Evolutionary conservation across 83 land plant genomes (phyloP).

Genomic region (Isoetes engelmannii): DNA sequence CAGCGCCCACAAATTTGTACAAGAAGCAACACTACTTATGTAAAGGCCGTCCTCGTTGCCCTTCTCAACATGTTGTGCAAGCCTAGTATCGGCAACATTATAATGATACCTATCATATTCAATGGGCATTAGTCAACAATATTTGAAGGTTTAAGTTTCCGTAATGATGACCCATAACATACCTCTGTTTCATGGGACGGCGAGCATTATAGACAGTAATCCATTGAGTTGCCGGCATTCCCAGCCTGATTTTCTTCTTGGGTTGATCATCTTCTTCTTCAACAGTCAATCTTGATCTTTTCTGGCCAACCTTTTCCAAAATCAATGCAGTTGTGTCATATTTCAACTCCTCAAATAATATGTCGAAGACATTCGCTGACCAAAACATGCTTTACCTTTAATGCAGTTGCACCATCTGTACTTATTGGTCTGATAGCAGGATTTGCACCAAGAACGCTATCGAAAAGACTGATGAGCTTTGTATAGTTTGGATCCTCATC

Average conservation of each 20-base stretch:
- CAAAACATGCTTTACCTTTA: too few relatives aligned
- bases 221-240: conserved; percentile 82
- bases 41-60: conserved; percentile 72
- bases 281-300: conserved; percentile 49
- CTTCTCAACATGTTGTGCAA: conserved; percentile 69
- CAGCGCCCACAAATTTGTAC: conserved; percentile 73
- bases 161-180: not conserved
- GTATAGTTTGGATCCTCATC: conserved; percentile 92
- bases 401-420: conserved; percentile 63
- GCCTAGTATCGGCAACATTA: conserved; percentile 64
- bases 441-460: conserved; percentile 60
- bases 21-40: conserved; percentile 75
- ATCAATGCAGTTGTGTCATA: too few relatives aligned
- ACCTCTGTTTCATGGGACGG: conserved; percentile 82
- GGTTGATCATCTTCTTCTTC: conserved; percentile 82
- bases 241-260: conserved; percentile 61
- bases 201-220: conserved; percentile 71
- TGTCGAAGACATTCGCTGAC: too few relatives aligned
- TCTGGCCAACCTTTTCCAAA: conserved; percentile 62
- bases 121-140: too few relatives aligned
- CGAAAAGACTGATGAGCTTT: conserved; percentile 68
- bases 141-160: too few relatives aligned
- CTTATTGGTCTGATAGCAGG: conserved; percentile 74
- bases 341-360: too few relatives aligned
- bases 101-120: conserved; percentile 55